Percentiles rank a stretch among this genome's conserved stretches.
Conservation (phyloP, 345 rosid genomes). For the Hypericum androsaemum region DNA sequence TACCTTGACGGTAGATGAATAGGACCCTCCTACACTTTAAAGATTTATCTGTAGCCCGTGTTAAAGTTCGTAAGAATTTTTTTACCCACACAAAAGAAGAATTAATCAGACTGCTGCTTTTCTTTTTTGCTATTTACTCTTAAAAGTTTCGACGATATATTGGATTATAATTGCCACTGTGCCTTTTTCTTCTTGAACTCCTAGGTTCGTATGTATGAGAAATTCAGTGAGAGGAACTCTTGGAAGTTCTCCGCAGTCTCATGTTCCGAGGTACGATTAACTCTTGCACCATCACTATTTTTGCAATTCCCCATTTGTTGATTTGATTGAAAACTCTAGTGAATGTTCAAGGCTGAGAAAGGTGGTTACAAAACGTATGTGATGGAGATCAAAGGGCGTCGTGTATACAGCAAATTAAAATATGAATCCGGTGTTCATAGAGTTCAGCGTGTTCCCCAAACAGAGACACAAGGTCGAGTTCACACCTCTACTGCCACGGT, state of each 20-base stretch:
- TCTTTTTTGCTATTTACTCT: too few relatives aligned
- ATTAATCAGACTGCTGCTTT: too few relatives aligned
- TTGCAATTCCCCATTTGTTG: constrained; percentile 8
- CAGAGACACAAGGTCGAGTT: constrained; percentile 89
- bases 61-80: too few relatives aligned
- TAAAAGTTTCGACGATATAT: too few relatives aligned
- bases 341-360: constrained; percentile 59
- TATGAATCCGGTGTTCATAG: constrained; percentile 94
- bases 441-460: constrained; percentile 95
- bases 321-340: constrained; percentile 11
- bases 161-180: background rate
- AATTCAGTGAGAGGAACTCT: constrained; percentile 71
- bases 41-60: too few relatives aligned
- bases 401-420: constrained; percentile 88
- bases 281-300: constrained; percentile 7
- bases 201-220: constrained; percentile 86
- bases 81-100: too few relatives aligned
- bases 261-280: constrained; percentile 58
- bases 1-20: too few relatives aligned
- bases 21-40: too few relatives aligned
- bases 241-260: constrained; percentile 59
- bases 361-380: constrained; percentile 94
- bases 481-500: constrained; percentile 98
- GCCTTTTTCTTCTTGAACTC: constrained; percentile 11
- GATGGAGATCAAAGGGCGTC: constrained; percentile 77